A percentile compares a stretch with the other conserved stretches of the same genome.
phyloP scores from a whole-genome alignment of 257 asterid species.

The Handroanthus guayacan region DNA sequence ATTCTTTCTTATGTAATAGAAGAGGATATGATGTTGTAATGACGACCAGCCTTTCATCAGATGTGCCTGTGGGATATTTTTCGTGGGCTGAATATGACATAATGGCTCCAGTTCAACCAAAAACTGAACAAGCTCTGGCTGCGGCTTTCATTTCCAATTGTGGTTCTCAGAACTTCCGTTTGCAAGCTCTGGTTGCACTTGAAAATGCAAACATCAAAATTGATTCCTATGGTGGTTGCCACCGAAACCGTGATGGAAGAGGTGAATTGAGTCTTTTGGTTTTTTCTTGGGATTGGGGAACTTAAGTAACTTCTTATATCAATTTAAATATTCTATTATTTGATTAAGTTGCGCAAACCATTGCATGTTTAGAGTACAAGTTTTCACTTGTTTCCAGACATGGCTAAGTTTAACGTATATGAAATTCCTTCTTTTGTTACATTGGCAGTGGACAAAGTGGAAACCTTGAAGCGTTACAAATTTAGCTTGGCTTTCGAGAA shows the following conservation, averaged over 20 bases:
- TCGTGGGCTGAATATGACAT: conserved; percentile 82
- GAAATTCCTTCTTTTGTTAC: neutral
- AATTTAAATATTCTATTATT: too few relatives aligned
- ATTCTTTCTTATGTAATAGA: conserved; percentile 41
- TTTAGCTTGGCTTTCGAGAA: conserved; percentile 82
- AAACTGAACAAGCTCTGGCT: conserved; percentile 61
- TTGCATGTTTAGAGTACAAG: neutral
- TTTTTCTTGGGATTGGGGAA: neutral
- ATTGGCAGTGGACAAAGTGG: conserved; percentile 68
- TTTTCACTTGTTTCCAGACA: neutral
- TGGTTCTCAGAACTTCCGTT: conserved; percentile 70
- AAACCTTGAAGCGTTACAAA: conserved; percentile 58
- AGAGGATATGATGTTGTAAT: conserved; percentile 62
- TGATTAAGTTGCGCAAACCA: too few relatives aligned
- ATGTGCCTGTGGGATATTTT: conserved; percentile 80
- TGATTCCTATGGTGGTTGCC: conserved; percentile 76
- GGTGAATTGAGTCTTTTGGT: conserved; percentile 46
- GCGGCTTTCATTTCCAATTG: conserved; percentile 82
- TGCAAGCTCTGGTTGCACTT: conserved; percentile 70
- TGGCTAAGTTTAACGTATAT: neutral
- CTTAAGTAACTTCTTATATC: neutral
- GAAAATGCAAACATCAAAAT: conserved; percentile 59
- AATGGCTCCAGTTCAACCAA: conserved; percentile 77
- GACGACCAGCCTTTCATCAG: conserved; percentile 84
- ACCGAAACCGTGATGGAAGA: conserved; percentile 59